Percentiles rank a stretch among this genome's conserved stretches.
Conservation (phyloP, 163 green algal species). For the Prototheca stagnorum region DNA sequence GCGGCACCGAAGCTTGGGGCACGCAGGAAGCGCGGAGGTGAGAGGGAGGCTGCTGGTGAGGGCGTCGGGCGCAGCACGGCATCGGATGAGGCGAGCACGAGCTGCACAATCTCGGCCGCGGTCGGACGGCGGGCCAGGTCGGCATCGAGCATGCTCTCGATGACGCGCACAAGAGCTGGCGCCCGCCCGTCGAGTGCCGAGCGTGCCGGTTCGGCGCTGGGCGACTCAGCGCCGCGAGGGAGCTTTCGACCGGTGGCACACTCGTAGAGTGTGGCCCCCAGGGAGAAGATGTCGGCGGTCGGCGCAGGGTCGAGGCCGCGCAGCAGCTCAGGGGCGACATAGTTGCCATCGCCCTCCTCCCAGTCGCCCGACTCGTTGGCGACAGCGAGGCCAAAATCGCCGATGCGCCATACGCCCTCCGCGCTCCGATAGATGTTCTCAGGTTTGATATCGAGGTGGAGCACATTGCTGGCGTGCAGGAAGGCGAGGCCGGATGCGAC, state of each 20-base stretch:
- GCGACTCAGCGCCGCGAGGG: constrained; percentile 2
- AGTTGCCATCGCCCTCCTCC: constrained; percentile 68
- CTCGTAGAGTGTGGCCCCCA: constrained; percentile 49
- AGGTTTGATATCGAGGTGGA: constrained; percentile 74
- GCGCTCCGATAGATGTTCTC: constrained; percentile 46
- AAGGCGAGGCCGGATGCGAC: constrained; percentile 40
- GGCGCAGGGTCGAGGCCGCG: constrained; percentile 14
- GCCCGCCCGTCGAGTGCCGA: neutral
- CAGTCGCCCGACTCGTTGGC: constrained; percentile 28
- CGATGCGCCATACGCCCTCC: constrained; percentile 28
- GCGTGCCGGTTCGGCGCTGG: too few relatives aligned
- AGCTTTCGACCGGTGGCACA: constrained; percentile 24
- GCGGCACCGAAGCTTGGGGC: too few relatives aligned
- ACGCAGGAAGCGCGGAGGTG: too few relatives aligned
- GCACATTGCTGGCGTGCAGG: constrained; percentile 43
- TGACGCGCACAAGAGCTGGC: constrained; percentile 4
- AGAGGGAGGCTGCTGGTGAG: too few relatives aligned
- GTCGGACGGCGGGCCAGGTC: constrained; percentile 4
- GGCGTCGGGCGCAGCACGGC: too few relatives aligned
- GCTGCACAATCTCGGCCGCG: constrained; percentile 7
- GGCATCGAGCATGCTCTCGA: constrained; percentile 9
- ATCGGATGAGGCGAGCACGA: too few relatives aligned
- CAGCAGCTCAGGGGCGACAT: constrained; percentile 64
- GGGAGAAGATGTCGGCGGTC: constrained; percentile 40
- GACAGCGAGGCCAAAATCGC: constrained; percentile 68